These are phyloP conservation scores for Kandelia obovata DNA, from an alignment of 345 rosid genomes.

Conservation along the genomic window DNA sequence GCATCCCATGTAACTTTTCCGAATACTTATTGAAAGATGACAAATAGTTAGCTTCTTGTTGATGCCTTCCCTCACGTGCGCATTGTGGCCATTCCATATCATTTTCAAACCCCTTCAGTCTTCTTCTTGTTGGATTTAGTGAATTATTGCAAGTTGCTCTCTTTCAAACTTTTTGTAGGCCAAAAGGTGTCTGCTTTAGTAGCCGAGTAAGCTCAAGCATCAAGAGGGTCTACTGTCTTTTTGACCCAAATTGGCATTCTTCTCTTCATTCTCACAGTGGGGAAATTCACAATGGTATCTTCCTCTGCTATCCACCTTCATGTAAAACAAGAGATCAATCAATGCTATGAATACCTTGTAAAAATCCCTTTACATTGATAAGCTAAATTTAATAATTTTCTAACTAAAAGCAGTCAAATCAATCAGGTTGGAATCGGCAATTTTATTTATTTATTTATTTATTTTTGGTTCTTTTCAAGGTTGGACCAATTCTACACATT, in stretches of 20 bases:
- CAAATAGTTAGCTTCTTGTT: not conserved
- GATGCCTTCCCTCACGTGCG: constrained; percentile 11
- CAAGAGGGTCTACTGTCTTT: constrained; percentile 28
- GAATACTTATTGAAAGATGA: not conserved
- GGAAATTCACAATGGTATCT: constrained; percentile 78
- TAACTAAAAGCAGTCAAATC: not conserved
- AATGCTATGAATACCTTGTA: not conserved
- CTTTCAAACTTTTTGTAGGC: not conserved
- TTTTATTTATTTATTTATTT: too few relatives aligned
- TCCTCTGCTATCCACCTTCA: constrained; percentile 88
- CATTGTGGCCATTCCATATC: not conserved
- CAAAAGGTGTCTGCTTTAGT: not conserved
- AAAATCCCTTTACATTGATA: too few relatives aligned
- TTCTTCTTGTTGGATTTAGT: not conserved
- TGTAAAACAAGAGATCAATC: not conserved
- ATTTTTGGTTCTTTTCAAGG: not conserved
- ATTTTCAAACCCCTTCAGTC: not conserved
- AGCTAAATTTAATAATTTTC: not conserved
- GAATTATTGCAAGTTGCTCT: not conserved
- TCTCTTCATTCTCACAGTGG: constrained; percentile 86
- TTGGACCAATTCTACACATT: too few relatives aligned
- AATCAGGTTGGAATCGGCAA: not conserved
- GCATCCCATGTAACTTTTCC: not conserved
- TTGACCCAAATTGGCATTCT: constrained; percentile 86
- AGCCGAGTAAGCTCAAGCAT: too few relatives aligned